These are phyloP conservation scores for Musa itinerans DNA, from an alignment of 176 grass and related monocot species.

Conservation along the genomic window DNA sequence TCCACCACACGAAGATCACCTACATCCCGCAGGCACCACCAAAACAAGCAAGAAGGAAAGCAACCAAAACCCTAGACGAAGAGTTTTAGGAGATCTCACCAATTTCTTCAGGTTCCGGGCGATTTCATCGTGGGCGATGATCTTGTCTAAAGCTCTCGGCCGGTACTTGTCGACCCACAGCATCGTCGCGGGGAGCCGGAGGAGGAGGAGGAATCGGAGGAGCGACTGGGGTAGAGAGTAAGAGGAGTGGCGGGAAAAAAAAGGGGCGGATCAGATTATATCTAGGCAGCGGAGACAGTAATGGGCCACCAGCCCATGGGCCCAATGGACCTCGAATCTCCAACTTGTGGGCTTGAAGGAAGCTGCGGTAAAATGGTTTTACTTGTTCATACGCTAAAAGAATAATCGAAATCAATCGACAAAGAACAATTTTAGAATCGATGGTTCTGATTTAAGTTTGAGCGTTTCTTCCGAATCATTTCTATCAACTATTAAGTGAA, in stretches of 20 bases:
- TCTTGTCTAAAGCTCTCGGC: constrained; percentile 77
- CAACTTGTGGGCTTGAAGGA: no score
- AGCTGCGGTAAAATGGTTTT: no score
- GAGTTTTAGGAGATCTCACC: constrained; percentile 29
- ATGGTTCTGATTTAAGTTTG: no score
- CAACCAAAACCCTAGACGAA: constrained; percentile 27
- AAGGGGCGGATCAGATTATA: no score
- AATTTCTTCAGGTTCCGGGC: constrained; percentile 78
- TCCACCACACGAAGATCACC: neutral
- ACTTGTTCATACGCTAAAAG: no score
- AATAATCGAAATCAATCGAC: no score
- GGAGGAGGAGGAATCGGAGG: neutral
- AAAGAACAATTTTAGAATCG: no score
- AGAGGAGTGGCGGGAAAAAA: neutral
- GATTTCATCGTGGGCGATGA: constrained; percentile 75
- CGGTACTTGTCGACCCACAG: constrained; percentile 99
- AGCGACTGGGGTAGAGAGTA: neutral
- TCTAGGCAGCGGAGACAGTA: neutral
- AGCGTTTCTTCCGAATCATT: no score
- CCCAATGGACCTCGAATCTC: no score
- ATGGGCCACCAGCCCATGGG: neutral
- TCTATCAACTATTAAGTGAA: no score
- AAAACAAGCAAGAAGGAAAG: neutral
- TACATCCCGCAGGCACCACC: neutral
- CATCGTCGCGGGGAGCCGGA: constrained; percentile 34